A percentile compares a stretch with the other conserved stretches of the same genome.
phyloP scores from a whole-genome alignment of 2,329 filamentous ascomycete genomes.

The Dactylellina parvicollis region DNA sequence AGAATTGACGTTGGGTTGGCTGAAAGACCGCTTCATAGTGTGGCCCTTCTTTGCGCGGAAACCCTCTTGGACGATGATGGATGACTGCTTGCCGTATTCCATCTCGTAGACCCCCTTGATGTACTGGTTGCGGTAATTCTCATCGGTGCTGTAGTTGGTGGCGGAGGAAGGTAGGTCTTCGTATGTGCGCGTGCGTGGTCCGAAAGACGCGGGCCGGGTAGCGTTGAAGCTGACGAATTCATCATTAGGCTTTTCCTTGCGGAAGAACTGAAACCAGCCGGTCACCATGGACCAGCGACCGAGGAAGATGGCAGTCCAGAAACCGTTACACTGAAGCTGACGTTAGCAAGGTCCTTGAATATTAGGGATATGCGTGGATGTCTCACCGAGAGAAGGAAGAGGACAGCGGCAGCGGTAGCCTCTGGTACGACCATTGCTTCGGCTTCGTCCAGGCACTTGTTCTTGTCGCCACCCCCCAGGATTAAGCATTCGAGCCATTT shows the following conservation, averaged over 20 bases:
- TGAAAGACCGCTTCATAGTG: constrained; percentile 24
- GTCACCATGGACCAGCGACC: constrained; percentile 84
- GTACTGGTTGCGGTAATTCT: constrained; percentile 28
- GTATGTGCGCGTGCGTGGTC: constrained; percentile 60
- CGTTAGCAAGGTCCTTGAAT: constrained; percentile 37
- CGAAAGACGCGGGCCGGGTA: constrained; percentile 71
- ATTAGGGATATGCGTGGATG: constrained; percentile 28
- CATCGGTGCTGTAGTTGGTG: constrained; percentile 39
- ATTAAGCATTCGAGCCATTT: constrained; percentile 80
- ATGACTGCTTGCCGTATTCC: constrained; percentile 41
- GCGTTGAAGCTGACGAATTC: constrained; percentile 94
- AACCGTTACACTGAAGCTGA: constrained; percentile 73
- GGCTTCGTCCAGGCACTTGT: constrained; percentile 72
- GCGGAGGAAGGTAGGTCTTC: constrained; percentile 51
- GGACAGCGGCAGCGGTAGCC: constrained; percentile 79
- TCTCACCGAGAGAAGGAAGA: constrained; percentile 82
- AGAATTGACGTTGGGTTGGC: constrained; percentile 3
- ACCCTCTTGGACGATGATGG: constrained; percentile 48
- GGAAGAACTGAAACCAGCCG: constrained; percentile 80
- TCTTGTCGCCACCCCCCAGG: constrained; percentile 68
- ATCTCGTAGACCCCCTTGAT: constrained; percentile 47
- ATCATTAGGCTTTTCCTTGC: constrained; percentile 67
- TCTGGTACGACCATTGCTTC: constrained; percentile 75
- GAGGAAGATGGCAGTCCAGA: constrained; percentile 85
- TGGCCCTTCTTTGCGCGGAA: constrained; percentile 32